Evolutionary conservation across 2,329 filamentous ascomycete species (phyloP), one percentile per base, ranked within the genome.

Genomic region (Pseudogymnoascus pannorum): DNA sequence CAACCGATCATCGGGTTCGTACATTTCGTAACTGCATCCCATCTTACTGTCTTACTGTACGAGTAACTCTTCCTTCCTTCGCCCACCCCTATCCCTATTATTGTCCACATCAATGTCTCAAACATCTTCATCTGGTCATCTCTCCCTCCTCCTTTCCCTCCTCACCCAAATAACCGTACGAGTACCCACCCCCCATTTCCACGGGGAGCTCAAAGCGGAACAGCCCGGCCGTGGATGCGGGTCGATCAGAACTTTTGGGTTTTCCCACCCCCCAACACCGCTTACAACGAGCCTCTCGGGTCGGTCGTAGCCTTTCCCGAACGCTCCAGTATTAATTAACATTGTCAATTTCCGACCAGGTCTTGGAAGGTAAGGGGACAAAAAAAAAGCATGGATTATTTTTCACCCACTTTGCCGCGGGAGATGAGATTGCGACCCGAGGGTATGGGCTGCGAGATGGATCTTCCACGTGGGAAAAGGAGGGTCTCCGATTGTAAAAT

Each of bases 141-240:
- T n/a, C 40, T 44, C 40, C n/a, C n/a, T n/a, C n/a, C n/a, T n/a
- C 40, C 22, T 22, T 42, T 18, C 18, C 38, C 16, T 22, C 38
- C n/a, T 9, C 36, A 9, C n/a, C 36, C n/a, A n/a, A n/a, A n/a
- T 38, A 7, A 16, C 36, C 35, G 6, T 38, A 38, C 38, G 4
- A 12, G n/a, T 38, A 6, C 20, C 20, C 42, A 48, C 42, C 42
- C 2, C 42, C 6, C 12, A 44, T 51, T 16, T 51, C 44, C 44
- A 14, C 16, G 44, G 22, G 42, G 20, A 2, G 8, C 38, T 4
- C 11, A 24, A 51, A 29, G 44, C 44, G 42, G 42, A 48, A 48
- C 42, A 48, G 42, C 42, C 42, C 42, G 42, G 42, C n/a, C n/a
- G n/a, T n/a, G n/a, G n/a, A n/a, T n/a, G 42, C 42, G 42, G 42